These are phyloP conservation scores for Leishmania major DNA, from an alignment of 208 protist genomes.

Conservation along the genomic window DNA sequence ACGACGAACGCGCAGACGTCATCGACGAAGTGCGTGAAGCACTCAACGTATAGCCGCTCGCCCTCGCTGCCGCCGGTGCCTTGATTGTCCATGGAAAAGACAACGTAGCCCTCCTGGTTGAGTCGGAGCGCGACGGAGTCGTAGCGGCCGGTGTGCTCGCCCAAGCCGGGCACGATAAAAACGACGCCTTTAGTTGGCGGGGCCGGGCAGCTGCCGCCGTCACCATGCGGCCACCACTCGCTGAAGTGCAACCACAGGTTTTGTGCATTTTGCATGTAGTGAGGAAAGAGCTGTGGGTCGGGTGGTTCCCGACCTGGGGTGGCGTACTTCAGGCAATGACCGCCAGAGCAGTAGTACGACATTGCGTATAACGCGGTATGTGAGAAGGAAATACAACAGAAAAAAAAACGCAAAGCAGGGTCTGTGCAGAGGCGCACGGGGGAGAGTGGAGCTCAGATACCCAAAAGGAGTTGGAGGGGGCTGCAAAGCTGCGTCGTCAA, in stretches of 20 bases:
- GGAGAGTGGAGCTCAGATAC: neutral
- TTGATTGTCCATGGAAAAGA: slow-evolving; percentile 78
- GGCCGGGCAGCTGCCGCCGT: neutral
- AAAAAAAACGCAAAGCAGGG: neutral
- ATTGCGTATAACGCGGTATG: neutral
- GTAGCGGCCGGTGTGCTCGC: slow-evolving; percentile 79
- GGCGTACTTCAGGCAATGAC: slow-evolving; percentile 50
- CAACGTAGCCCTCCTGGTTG: slow-evolving; percentile 51
- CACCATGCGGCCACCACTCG: slow-evolving; percentile 67
- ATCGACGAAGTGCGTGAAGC: slow-evolving; percentile 76
- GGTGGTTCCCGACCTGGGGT: slow-evolving; percentile 47
- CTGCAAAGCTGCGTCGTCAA: neutral
- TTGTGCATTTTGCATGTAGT: slow-evolving; percentile 79
- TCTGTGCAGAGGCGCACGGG: neutral
- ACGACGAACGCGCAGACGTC: slow-evolving; percentile 62
- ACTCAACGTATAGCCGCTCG: slow-evolving; percentile 66
- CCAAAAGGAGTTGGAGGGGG: neutral
- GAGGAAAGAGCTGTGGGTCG: slow-evolving; percentile 64
- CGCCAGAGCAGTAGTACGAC: slow-evolving; percentile 2
- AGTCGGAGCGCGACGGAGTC: slow-evolving; percentile 61
- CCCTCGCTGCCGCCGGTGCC: slow-evolving; percentile 79
- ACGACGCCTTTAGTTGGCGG: slow-evolving; percentile 40
- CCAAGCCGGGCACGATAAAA: slow-evolving; percentile 75
- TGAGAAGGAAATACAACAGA: neutral
- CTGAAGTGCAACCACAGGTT: slow-evolving; percentile 69